Evolutionary conservation across 306 rosid species (phyloP), one percentile per base, ranked within the genome.

Genomic region (Malus asiatica): DNA sequence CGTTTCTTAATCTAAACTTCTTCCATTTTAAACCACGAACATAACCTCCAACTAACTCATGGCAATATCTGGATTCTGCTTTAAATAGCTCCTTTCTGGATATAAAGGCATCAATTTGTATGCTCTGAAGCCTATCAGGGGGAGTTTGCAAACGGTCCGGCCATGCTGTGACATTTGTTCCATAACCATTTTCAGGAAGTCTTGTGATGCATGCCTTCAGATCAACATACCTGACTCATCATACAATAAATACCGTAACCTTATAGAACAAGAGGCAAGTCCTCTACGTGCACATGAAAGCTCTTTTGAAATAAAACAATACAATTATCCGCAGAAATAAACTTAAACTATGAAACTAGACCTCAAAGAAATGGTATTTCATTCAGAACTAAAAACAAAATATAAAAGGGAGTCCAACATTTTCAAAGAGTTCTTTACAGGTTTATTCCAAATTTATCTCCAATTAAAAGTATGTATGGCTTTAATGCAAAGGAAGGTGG

Each of bases 31-130:
- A 87, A 76, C 68, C 82, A 67, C 91, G 88, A 10, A 88, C 87
- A 80, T 83, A 90, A 73, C 88, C 76, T 73, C 20, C 92, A 82
- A 95, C 71, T 66, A 89, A 87, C 16, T 90, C 97, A 71, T 84
- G 70, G 92, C 91, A 89, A 84, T 96, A 92, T 83, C 80, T 89
- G 44, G 89, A 87, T 82, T 96, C 99, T 70, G 98, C 96, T 79
- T 13, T 87, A 81, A 90, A 96, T 45, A 92, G 93, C 88, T 96
- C 98, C 52, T 89, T 80, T 82, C 99, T 88, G 79, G 99, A 96
- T 76, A 84, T 82, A 65, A 86, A 83, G 71, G 97, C 93, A 80
- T 92, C 96, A 8, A 87, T 44, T 70, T 89, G 89, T 82, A 96
- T 96, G 75, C 87, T 89, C 77, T 92, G 96, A 76, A 96, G 96